Base-by-base conservation (phyloP, 306 rosid genomes). In the Sesbania bispinosa region DNA sequence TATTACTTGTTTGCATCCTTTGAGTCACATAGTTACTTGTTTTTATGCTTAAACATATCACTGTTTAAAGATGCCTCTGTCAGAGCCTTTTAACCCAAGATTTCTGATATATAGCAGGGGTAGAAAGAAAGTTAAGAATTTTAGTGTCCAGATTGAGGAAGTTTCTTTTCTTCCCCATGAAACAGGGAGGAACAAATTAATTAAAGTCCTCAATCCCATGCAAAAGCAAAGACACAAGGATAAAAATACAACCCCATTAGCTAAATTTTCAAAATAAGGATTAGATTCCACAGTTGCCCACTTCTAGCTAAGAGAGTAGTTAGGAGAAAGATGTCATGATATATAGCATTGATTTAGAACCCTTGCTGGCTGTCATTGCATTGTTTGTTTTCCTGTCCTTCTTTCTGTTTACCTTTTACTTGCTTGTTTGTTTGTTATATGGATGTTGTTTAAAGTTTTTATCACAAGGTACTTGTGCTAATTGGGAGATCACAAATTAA, bases 291-390 rank as follows among this genome's bases (percentile, higher is more conserved):
- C 8, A 52, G 63, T 73, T 63, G 42, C 24, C 54, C 86, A 65
- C 89, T 84, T 80, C 10, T 78, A 73, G 91, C 77, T 84, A 79
- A 84, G 76, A 84, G 78, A 79, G 88, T 81, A 69, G 89, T 86
- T 89, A 75, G 64, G 61, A 62, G 71, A 15, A 65, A 59, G 3
- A 62, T 82, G 81, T 84, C 67, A 62, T 66, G 33, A 48, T 35
- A 46, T 59, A 58, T 65, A 60, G 67, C 71, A 62, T 76, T 77
- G 82, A 71, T 85, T 69, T 65, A 45, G 52, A 80, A 79, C 77
- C 65, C 24, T 14, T 62, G 38, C 38, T 77, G 77, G 63, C 76
- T 84, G 82, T 64, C 82, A 74, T 74, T 79, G 81, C 82, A 58
- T 81, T 84, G 85, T 84, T 79, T 81, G 81, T 74, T 76, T 80